These are phyloP conservation scores for Tilletia caries DNA, from an alignment of 1,284 basidiomycete genomes.

Conservation along the genomic window DNA sequence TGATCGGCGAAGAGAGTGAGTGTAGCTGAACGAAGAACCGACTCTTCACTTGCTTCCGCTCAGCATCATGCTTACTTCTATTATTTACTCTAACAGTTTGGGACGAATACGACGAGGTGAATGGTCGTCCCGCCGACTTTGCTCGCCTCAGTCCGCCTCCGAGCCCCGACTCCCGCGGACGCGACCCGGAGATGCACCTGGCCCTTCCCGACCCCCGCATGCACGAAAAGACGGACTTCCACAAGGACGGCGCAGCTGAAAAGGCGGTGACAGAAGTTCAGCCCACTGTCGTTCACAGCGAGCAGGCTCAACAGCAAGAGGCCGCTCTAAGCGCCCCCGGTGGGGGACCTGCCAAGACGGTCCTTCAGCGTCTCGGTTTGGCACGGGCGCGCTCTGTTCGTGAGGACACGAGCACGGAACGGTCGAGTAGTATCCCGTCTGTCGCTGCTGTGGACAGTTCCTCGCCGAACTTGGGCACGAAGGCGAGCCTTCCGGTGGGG, in stretches of 20 bases:
- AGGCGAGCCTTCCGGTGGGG: no score
- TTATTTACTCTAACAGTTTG: no score
- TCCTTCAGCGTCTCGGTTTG: no score
- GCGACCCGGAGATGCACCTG: not conserved
- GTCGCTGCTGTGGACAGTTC: not conserved
- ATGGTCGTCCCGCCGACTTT: constrained; percentile 29
- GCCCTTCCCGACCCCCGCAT: not conserved
- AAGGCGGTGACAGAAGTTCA: not conserved
- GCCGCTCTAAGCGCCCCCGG: no score
- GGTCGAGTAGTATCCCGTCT: no score
- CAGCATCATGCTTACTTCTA: no score
- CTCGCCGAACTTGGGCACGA: not conserved
- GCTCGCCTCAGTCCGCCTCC: constrained; percentile 37
- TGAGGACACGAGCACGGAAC: no score
- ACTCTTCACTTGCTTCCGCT: no score
- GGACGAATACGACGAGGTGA: constrained; percentile 13
- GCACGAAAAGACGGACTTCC: not conserved
- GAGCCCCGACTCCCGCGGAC: constrained; percentile 23
- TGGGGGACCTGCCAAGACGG: not conserved
- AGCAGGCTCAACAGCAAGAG: not conserved
- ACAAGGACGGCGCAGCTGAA: not conserved
- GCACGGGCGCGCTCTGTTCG: no score
- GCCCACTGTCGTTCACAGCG: no score
- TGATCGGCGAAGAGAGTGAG: constrained; percentile 45
- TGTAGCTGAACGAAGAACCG: no score